Evolutionary conservation across 208 protist genomes (phyloP), one percentile per base, ranked within the genome.

Genomic region (Trypanosoma platydactyli): DNA sequence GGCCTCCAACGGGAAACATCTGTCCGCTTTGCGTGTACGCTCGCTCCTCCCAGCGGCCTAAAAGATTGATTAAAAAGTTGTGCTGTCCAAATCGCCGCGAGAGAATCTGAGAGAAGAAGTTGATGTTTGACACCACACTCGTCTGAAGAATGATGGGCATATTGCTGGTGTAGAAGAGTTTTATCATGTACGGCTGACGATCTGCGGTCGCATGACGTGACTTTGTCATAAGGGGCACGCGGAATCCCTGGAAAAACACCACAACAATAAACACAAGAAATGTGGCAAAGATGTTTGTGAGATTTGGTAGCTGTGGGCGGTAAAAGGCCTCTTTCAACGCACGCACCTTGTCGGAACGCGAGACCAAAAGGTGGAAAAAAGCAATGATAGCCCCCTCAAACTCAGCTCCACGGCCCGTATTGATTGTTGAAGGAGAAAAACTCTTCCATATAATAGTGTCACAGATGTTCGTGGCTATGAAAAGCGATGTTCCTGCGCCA

Each of bases 141-240:
- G 97, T 98, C 88, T 99, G 98, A 24, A 99, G 81, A 80, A 99
- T 99, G 87, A 99, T 99, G 46, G 99, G 99, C 84, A 99, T 99
- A 88, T 99, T 99, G 67, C 97, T 99, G 6, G 99, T 99, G 93
- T 99, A 99, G 89, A 99, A 99, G 56, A 99, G 96, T 83, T 99
- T 99, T 76, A 99, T 99, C 61, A 99, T 98, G 92, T 99, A 99
- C 15, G 92, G 86, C 74, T 92, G 83, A 49, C 91, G 88, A 64
- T 91, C 86, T 40, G 71, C 75, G 49, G 73, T 80, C 48, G 80
- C 77, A 75, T 81, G 87, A 68, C 95, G 87, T 49, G 79, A 90
- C 60, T 87, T 94, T 15, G 89, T 95, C 81, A 90, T 91, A 30
- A 99, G 88, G 33, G 95, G 97, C 30, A 99, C 97, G 35, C 94